Evolutionary conservation across 352 stramenopile species (phyloP), one percentile per base, ranked within the genome.

Genomic region (Globisporangium barbulae): DNA sequence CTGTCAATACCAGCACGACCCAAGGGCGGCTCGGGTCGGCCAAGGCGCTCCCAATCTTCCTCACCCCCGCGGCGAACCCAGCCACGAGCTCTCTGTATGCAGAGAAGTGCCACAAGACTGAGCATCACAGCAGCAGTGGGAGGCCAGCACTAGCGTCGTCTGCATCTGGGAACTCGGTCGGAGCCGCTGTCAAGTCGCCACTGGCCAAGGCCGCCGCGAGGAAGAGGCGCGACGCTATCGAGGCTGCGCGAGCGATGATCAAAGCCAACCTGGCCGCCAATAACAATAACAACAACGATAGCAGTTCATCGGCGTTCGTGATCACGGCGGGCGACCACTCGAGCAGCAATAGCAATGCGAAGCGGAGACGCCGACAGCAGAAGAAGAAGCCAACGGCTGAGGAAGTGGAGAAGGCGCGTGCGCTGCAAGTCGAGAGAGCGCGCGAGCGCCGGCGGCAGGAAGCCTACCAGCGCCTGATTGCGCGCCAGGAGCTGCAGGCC

Each of bases 391-490:
- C 61, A 30, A 79, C 57, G 3, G 45, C 64, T 0, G 67, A 80
- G 48, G 70, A 85, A 52, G 54, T 68, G 21, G 66, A 74, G n/a
- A 48, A 60, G 13, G 52, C 64, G 19, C 61, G 57, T 3, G 59
- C 45, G 2, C 44, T 57, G 44, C 63, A 70, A 35, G 17, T 84
- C 5, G 77, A 87, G 48, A 68, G 63, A 25, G 79, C 91, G 61
- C 76, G 78, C 13, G 75, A 91, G 33, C 61, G 64, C 31, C 65
- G 80, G 25, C 68, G 78, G 30, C 72, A 84, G 57, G 74, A 78
- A 30, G 83, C 83, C 6, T 85, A 85, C 58, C 74, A 88, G 50
- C 78, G 83, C 1, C 64, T 93, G 3, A 19, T 87, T 5, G 81
- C 79, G 4, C 72, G 83, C 15, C 83, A 88, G 61, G 71, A 77